A percentile compares a stretch with the other conserved stretches of the same genome.
Conservation (phyloP, 2,329 filamentous ascomycete species). For the Exophiala xenobiotica region DNA sequence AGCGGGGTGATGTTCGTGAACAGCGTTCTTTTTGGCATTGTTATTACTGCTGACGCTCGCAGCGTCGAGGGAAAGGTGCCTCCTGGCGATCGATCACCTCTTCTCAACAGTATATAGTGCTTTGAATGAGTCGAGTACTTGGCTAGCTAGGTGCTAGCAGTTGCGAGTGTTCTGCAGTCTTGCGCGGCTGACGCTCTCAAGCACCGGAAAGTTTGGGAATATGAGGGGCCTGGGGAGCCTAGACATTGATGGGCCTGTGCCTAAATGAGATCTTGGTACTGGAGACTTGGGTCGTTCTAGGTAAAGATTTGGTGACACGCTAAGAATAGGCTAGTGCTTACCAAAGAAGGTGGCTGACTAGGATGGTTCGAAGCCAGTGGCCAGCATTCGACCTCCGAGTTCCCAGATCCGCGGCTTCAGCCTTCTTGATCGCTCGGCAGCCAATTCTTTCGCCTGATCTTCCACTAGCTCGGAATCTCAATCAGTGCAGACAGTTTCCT, state of each 20-base stretch:
- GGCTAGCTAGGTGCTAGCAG: too few relatives aligned
- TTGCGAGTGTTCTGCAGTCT: too few relatives aligned
- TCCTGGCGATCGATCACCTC: not conserved
- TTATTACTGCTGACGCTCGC: slow-evolving; percentile 19
- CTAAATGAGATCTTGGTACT: not conserved
- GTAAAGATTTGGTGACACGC: not conserved
- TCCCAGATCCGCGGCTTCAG: slow-evolving; percentile 2
- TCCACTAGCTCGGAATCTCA: not conserved
- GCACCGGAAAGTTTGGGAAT: not conserved
- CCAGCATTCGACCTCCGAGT: slow-evolving; percentile 1
- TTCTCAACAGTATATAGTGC: not conserved
- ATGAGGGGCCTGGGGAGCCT: not conserved
- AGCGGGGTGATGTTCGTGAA: slow-evolving; percentile 80
- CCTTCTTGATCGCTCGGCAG: not conserved
- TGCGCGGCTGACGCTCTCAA: too few relatives aligned
- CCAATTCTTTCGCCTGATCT: not conserved
- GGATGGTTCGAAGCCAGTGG: not conserved
- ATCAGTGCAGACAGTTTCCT: not conserved
- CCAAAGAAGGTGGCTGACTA: slow-evolving; percentile 16
- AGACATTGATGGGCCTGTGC: not conserved
- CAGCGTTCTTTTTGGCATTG: slow-evolving; percentile 67
- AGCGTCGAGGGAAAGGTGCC: not conserved
- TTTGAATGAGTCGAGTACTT: not conserved
- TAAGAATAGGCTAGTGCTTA: slow-evolving; percentile 28
- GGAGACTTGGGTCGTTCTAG: not conserved